phyloP scores from a whole-genome alignment of 2,329 filamentous ascomycete species.

The Neofusicoccum laricinum region DNA sequence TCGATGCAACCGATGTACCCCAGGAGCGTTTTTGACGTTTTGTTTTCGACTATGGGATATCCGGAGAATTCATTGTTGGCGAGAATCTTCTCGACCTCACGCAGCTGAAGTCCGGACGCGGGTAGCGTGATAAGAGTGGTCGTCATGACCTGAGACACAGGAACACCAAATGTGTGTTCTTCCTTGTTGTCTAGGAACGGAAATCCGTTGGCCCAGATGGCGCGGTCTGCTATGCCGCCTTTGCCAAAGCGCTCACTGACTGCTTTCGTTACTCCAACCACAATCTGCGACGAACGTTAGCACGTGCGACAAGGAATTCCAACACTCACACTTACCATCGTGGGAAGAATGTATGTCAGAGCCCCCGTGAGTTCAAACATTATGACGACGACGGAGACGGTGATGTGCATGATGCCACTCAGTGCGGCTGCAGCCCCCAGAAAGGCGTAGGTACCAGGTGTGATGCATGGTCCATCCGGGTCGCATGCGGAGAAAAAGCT shows the following conservation, averaged over 20 bases:
- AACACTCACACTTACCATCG: conserved; percentile 61
- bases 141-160: conserved; percentile 88
- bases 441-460: conserved; percentile 94
- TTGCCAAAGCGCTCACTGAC: conserved; percentile 90
- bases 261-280: conserved; percentile 93
- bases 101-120: conserved; percentile 68
- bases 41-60: conserved; percentile 84
- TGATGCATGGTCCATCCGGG: conserved; percentile 92
- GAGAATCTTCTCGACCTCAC: conserved; percentile 74
- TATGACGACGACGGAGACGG: conserved; percentile 94
- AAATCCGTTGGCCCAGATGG: conserved; percentile 99
- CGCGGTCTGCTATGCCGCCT: conserved; percentile 92
- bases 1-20: conserved; percentile 94
- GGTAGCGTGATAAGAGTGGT: conserved; percentile 71
- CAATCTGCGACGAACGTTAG: conserved; percentile 56
- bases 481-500: conserved; percentile 85
- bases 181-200: conserved; percentile 97
- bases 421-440: conserved; percentile 87
- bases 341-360: conserved; percentile 92
- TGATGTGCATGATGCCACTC: conserved; percentile 97
- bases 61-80: conserved; percentile 81
- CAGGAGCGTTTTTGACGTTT: conserved; percentile 66
- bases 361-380: conserved; percentile 99
- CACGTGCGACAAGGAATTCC: background rate
- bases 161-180: conserved; percentile 92